Base-by-base conservation (phyloP, 108 stramenopile species). In the Mediolabrus comicus region DNA sequence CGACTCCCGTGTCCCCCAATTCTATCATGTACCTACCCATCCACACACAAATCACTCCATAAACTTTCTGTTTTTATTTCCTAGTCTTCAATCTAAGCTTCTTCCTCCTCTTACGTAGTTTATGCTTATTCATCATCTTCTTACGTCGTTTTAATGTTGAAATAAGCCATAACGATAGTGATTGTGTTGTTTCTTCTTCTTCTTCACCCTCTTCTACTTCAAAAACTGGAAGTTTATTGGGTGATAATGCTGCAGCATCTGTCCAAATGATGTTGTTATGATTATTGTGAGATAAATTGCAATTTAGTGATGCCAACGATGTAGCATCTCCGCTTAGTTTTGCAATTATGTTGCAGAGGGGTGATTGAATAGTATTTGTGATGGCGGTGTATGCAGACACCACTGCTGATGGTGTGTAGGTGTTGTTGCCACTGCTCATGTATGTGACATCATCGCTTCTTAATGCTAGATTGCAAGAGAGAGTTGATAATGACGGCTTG, bases 81-180 rank as follows among this genome's bases (percentile, higher is more conserved):
- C 71, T 85, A 59, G 61, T 91, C 67, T 90, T 89, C 77, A 89
- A 75, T 19, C 90, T 83, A 41, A 86, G 70, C 79, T 84, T 77
- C 81, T 94, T 94, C 55, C 87, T 85, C 79, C 92, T 88, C 79
- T 94, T 94, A 19, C 82, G 74, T 4, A 94, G 67, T 66, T 94
- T 94, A 62, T 94, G 92, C 59, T 94, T 94, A 46, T 94, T 94
- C 92, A 94, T 94, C 83, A 87, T 91, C 64, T 81, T 86, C 75
- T 87, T 77, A 31, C 92, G 85, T 63, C 86, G 83, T 69, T 94
- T 94, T 43, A 94, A 56, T 12, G 92, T 94, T 27, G 87, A 88
- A 69, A 84, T 87, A 49, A 82, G 60, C 74, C 83, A 81, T 19
- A 83, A 7, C 24, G 77, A 66, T 3, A 78, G 41, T 29, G 46